phyloP scores from a whole-genome alignment of 1,284 basidiomycete species.

The Melampsora larici-populina region DNA sequence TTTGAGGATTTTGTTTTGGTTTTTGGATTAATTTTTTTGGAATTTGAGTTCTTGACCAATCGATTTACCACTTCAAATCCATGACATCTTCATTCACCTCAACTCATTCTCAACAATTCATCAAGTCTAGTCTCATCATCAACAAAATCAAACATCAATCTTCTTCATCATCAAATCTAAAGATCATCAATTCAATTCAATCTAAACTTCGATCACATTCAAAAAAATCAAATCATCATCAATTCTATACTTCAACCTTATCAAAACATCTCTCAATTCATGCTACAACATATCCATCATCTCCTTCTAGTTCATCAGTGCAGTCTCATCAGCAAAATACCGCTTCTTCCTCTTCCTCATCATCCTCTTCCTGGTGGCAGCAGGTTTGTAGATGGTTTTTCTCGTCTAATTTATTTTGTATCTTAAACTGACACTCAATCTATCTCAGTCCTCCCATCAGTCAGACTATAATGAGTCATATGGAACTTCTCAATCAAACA shows the following conservation, averaged over 20 bases:
- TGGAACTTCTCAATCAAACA: not conserved
- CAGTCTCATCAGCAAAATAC: not conserved
- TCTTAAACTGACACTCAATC: not conserved
- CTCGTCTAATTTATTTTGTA: not conserved
- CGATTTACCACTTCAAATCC: too few relatives aligned
- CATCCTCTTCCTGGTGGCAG: not conserved
- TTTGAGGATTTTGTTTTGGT: too few relatives aligned
- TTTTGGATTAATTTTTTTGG: too few relatives aligned
- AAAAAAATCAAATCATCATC: too few relatives aligned
- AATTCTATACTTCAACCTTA: too few relatives aligned
- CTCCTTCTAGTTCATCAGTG: not conserved
- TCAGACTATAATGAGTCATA: not conserved
- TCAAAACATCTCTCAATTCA: not conserved
- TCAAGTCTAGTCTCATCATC: too few relatives aligned
- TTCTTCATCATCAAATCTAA: too few relatives aligned
- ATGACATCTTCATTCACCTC: too few relatives aligned
- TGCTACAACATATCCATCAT: not conserved
- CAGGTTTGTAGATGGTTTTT: not conserved
- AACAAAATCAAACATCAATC: too few relatives aligned
- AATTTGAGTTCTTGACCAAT: too few relatives aligned
- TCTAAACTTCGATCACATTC: not conserved
- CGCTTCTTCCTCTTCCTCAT: not conserved
- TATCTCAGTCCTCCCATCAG: not conserved
- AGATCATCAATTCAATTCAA: not conserved
- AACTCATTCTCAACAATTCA: too few relatives aligned